Evolutionary conservation across 768 basidiomycete species (phyloP), one percentile per base, ranked within the genome.

Genomic region (Cyathus striatus): DNA sequence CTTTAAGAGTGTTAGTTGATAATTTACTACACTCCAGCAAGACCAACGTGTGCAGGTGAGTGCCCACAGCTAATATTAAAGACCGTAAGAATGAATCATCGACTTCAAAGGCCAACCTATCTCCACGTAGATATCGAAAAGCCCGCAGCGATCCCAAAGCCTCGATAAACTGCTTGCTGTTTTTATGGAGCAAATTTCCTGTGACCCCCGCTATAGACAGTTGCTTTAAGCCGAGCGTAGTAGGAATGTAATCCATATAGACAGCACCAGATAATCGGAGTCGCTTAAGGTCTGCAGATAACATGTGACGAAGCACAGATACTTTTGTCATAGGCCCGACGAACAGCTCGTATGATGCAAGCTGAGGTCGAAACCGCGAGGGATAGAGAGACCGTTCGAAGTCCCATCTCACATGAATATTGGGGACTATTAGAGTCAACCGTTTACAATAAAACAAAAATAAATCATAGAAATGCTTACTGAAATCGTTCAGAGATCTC

Each of bases 261-360:
- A 59, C 59, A 39, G 57, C 48, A 17, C 68, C 69, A 3, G 68
- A 68, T 18, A 69, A 47, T 7, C 64, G 62, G n/a, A 71, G 46
- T 2, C 49, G 52, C 23, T 53, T 49, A 16, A 69, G 33, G 37
- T 17, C 35, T 17, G 49, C 25, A 5, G 62, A 49, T 4, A 47
- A 46, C 26, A 68, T 37, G 16, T 51, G 53, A 40, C 62, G 49
- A 47, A 70, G 64, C 20, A 57, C 45, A 41, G 48, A 37, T 9
- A 49, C 52, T 24, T 58, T 49, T 13, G 62, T 68, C 16, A 51
- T 50, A 5, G 65, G 52, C 41, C 49, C 46, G 34, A 69, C 39
- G 40, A 57, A 54, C 5, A 69, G 56, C 46, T 67, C 62, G 46
- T 70, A 66, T 1, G 54, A 46, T 16, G 39, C 23, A 13, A 67